These are phyloP conservation scores for Colletotrichum costaricense DNA, from an alignment of 2,329 filamentous ascomycete genomes.

Conservation along the genomic window DNA sequence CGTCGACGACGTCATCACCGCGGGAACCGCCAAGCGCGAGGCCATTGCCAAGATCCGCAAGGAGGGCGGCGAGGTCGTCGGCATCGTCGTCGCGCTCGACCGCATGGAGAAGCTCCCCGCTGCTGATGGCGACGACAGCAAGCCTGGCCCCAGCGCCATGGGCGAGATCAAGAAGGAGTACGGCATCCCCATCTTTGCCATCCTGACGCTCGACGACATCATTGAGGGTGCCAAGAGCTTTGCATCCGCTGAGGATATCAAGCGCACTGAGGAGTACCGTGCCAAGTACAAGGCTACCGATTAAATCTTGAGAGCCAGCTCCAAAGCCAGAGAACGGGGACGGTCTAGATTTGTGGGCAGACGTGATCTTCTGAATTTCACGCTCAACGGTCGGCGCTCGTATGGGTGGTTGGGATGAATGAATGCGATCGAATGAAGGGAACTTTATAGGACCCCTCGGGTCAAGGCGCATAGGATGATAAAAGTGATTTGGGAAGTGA, in stretches of 20 bases:
- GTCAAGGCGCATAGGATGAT: slow-evolving; percentile 13
- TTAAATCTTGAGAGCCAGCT: slow-evolving; percentile 41
- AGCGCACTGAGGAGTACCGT: slow-evolving; percentile 80
- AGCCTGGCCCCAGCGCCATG: slow-evolving; percentile 82
- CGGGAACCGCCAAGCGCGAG: slow-evolving; percentile 92
- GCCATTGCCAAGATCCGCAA: slow-evolving; percentile 89
- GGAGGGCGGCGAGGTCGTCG: slow-evolving; percentile 86
- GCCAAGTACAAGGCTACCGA: slow-evolving; percentile 71
- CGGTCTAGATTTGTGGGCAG: neutral
- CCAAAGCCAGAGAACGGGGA: no score
- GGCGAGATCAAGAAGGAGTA: slow-evolving; percentile 87
- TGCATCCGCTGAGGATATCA: slow-evolving; percentile 71
- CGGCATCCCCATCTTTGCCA: slow-evolving; percentile 83
- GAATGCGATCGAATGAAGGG: neutral
- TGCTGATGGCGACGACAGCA: slow-evolving; percentile 73
- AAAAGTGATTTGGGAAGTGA: slow-evolving; percentile 31
- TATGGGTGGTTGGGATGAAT: neutral
- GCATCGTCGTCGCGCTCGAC: slow-evolving; percentile 90
- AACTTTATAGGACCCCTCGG: neutral
- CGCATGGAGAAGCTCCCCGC: slow-evolving; percentile 84
- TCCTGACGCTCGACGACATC: slow-evolving; percentile 87
- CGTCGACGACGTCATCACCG: slow-evolving; percentile 96
- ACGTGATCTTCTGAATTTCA: neutral
- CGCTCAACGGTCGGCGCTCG: neutral
- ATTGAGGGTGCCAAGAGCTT: slow-evolving; percentile 74